Base-by-base conservation (phyloP, 495 filamentous ascomycete genomes). In the Aspergillus asperescens region DNA sequence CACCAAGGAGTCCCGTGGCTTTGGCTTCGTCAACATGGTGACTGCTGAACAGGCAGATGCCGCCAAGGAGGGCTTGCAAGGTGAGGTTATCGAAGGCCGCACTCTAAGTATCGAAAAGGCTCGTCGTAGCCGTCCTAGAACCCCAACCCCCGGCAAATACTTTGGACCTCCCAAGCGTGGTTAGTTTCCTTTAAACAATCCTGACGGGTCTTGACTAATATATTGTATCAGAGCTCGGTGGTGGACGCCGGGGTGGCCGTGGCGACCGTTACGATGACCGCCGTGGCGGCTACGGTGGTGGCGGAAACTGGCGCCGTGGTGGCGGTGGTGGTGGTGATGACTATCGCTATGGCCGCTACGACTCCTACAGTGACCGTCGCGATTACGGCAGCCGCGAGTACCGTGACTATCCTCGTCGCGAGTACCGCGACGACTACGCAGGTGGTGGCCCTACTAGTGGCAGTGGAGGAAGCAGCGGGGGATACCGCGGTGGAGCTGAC, bases 81-180 rank as follows among this genome's bases (percentile, higher is more conserved):
- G 93, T 65, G 93, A 96, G 72, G 82, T 88, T 54, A 89, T 96
- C 56, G 92, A 97, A 63, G 94, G 94, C 54, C 88, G 92, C 60
- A 96, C 91, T 50, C 75, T 99, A 54, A 96, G 90, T 79, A 97
- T 99, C 54, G 94, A 99, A 81, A 99, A 97, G 80, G 93, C 93
- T 65, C 88, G 93, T 63, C 89, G 93, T 70, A 85, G 87, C 66
- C 86, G 88, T 55, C 94, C 94, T 49, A 87, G 93, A 64, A 97
- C 91, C 38, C 93, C 93, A 10, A 99, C 93, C 53, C 93, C 93
- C 29, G 93, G 93, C 73, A 96, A 97, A 73, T 99, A 99, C 82
- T 96, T 95, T 66, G 93, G 93, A 45, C 94, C 94, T 44, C 93
- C 94, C 51, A 97, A 99, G 84, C 79, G 94, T 77, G 93, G 93